Conservation (phyloP, 352 stramenopile species). For the Pythium phragmitis region DNA sequence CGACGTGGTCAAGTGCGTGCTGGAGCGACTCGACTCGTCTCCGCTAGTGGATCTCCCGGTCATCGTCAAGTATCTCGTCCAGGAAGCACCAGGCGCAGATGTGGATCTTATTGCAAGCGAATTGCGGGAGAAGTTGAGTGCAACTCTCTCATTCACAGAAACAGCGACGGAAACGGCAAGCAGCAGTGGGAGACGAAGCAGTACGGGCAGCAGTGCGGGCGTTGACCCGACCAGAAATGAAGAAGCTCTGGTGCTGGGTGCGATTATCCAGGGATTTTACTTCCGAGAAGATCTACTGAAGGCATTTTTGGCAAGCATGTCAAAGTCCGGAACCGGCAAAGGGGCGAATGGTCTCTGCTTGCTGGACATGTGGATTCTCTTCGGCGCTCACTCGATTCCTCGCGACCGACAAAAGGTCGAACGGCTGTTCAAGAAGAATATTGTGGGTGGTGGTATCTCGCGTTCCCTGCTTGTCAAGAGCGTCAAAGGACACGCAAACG, state of each 20-base stretch:
- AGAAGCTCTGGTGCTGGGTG: slow-evolving; percentile 46
- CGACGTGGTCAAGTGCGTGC: slow-evolving; percentile 38
- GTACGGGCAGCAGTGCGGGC: background rate
- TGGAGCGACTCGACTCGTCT: slow-evolving; percentile 52
- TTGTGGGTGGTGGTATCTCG: slow-evolving; percentile 27
- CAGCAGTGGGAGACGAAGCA: slow-evolving; percentile 4
- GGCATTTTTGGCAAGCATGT: slow-evolving; percentile 31
- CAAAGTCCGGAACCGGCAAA: slow-evolving; percentile 5
- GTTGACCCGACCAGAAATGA: slow-evolving; percentile 30
- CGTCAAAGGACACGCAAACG: slow-evolving; percentile 38
- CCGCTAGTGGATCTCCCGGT: slow-evolving; percentile 43
- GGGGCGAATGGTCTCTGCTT: slow-evolving; percentile 24
- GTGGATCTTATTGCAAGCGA: slow-evolving; percentile 40
- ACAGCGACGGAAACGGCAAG: background rate
- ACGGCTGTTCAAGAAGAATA: slow-evolving; percentile 46
- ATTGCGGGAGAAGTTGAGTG: slow-evolving; percentile 51
- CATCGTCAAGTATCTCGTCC: slow-evolving; percentile 67
- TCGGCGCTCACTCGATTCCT: slow-evolving; percentile 42
- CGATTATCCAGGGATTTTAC: slow-evolving; percentile 52
- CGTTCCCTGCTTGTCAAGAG: slow-evolving; percentile 31
- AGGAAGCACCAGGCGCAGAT: slow-evolving; percentile 39
- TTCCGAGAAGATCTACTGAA: slow-evolving; percentile 54
- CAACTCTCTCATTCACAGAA: slow-evolving; percentile 33
- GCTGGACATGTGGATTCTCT: slow-evolving; percentile 52
- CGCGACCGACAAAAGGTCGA: slow-evolving; percentile 40